Base-by-base conservation (phyloP, 2,329 filamentous ascomycete genomes). In the Sclerotiophoma versabilis region DNA sequence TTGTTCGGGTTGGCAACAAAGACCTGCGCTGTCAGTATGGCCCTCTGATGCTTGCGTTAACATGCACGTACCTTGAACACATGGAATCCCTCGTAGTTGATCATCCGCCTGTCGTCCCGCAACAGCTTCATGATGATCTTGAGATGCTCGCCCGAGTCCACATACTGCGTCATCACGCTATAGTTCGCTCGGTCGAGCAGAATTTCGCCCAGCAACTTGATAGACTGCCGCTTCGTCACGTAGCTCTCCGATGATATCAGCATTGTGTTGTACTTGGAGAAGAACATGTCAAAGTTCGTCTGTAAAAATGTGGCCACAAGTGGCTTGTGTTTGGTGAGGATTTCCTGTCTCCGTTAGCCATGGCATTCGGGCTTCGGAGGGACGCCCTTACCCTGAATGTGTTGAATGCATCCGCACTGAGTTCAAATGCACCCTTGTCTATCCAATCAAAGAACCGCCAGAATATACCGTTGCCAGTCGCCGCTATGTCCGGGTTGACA, bases 1-100 rank as follows among this genome's bases (percentile, higher is more conserved):
- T 99, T 99, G 80, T 98, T 93, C 7, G 95, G 95, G 74, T 99
- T 99, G 56, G 95, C 95, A 48, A 98, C 95, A 76, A 99, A 99
- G 59, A 99, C 93, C 84, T 86, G 63, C 10, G 26, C 15, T 25
- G 30, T 69, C 10, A 70, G 64, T 25, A 38, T 15, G 15, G 19
- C 14, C 9, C 7, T 29, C 11, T 2, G 17, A 9, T 14, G 1
- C n/a, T 15, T 5, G 25, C 26, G 15, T 43, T 27, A 19, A 14
- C 6, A 25, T 17, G 12, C 6, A 41, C 60, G 39, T 57, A 86
- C 84, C 81, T 99, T 99, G 84, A 99, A 99, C 34, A 99, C 93
- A 74, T 99, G 95, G 75, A 99, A 99, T 7, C 93, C 95, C 75
- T 99, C 95, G 74, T 99, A 99, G 77, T 98, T 95, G 58, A 99